These are phyloP conservation scores for Penicillium goetzii DNA, from an alignment of 495 filamentous ascomycete species.

Conservation along the genomic window DNA sequence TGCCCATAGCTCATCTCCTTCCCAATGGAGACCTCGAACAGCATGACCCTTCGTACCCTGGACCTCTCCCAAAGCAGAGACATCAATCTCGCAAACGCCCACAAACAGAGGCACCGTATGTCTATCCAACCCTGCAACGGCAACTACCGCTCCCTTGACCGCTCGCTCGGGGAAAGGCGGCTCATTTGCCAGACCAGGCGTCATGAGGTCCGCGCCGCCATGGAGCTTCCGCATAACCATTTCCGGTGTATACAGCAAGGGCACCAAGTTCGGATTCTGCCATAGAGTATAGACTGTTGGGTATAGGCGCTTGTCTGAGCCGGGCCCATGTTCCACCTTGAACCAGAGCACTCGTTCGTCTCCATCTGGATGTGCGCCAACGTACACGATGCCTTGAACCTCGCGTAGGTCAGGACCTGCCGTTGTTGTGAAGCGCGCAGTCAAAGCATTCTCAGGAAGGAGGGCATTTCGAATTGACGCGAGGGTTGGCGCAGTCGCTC, in stretches of 20 bases:
- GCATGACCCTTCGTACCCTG: slow-evolving; percentile 70
- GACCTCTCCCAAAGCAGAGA: slow-evolving; percentile 59
- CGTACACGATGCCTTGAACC: slow-evolving; percentile 68
- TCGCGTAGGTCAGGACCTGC: slow-evolving; percentile 65
- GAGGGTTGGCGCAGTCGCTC: slow-evolving; percentile 47
- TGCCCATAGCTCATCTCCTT: slow-evolving; percentile 73
- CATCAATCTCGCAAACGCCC: slow-evolving; percentile 69
- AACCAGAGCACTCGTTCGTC: slow-evolving; percentile 73
- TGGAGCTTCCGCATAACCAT: slow-evolving; percentile 67
- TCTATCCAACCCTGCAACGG: slow-evolving; percentile 64
- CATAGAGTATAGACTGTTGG: slow-evolving; percentile 74
- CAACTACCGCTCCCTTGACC: slow-evolving; percentile 64
- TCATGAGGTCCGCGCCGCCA: slow-evolving; percentile 75
- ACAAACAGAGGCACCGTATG: slow-evolving; percentile 67
- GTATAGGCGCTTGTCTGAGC: slow-evolving; percentile 54
- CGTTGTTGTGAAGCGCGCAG: slow-evolving; percentile 71
- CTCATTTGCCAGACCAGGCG: slow-evolving; percentile 68
- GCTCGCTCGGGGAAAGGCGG: slow-evolving; percentile 68
- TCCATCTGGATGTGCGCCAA: slow-evolving; percentile 58
- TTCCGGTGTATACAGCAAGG: slow-evolving; percentile 65
- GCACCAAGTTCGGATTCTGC: slow-evolving; percentile 63
- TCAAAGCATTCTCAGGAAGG: slow-evolving; percentile 65
- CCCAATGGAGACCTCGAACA: slow-evolving; percentile 70
- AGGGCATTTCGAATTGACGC: slow-evolving; percentile 62
- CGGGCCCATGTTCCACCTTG: slow-evolving; percentile 62